Percentiles rank a stretch among this genome's conserved stretches.
These are phyloP conservation scores for Nadsonia fulvescens DNA, from an alignment of 805 yeast species.

Conservation along the genomic window DNA sequence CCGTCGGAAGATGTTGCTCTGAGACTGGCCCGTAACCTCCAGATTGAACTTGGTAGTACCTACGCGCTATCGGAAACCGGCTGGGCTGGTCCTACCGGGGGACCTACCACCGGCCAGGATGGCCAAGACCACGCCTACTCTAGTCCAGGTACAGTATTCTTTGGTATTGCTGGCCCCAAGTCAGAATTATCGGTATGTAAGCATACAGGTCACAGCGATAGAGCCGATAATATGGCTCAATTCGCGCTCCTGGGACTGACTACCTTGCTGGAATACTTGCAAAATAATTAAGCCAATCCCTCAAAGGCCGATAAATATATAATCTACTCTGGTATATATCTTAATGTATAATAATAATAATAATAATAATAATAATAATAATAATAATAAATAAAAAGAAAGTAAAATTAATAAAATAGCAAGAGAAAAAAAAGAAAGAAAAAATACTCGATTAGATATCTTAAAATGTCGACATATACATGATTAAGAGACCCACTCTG, in stretches of 20 bases:
- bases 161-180: constrained; percentile 52
- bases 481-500: too few relatives aligned
- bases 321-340: too few relatives aligned
- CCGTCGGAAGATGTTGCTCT: constrained; percentile 62
- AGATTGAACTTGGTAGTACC: constrained; percentile 67
- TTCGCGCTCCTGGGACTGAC: constrained; percentile 55
- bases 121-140: too few relatives aligned
- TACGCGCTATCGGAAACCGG: constrained; percentile 76
- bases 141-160: constrained; percentile 55
- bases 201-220: constrained; percentile 29
- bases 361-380: too few relatives aligned
- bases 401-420: too few relatives aligned
- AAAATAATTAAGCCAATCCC: too few relatives aligned
- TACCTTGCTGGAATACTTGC: constrained; percentile 35
- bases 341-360: too few relatives aligned
- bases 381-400: too few relatives aligned
- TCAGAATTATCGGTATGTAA: constrained; percentile 30
- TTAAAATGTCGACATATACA: too few relatives aligned
- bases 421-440: too few relatives aligned
- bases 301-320: too few relatives aligned
- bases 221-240: constrained; percentile 54
- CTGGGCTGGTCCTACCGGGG: constrained; percentile 54
- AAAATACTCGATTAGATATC: too few relatives aligned
- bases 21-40: constrained; percentile 59
- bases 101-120: constrained; percentile 19